Base-by-base conservation (phyloP, 805 yeast genomes). In the Priceomyces haplophilus region DNA sequence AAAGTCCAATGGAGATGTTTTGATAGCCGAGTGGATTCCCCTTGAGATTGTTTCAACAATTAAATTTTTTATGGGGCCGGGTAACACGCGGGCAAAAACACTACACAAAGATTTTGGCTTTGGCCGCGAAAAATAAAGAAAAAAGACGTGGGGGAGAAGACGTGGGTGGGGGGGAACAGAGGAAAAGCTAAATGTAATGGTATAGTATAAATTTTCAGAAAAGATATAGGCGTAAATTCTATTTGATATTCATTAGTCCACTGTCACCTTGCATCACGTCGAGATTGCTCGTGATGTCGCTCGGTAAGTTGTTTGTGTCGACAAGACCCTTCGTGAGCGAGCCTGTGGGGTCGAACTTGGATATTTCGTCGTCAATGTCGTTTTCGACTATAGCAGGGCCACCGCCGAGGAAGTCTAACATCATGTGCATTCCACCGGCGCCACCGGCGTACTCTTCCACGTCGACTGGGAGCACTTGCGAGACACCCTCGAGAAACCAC, bases 401-500 rank as follows among this genome's bases (percentile, higher is more conserved):
- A 10, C 93, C 93, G 16, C 93, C 95, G 15, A 85, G 69, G 67
- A 85, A 85, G 61, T 85, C 93, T 62, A 85, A 67, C 95, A 85
- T 85, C 95, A 85, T 85, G 58, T 85, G 89, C 88, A 84, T 84
- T 48, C 93, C 93, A 41, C 95, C 93, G 42, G 79, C 72, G 34
- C 95, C 87, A 32, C 96, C 95, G 11, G 90, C 82, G 56, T 87
- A 85, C 54, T 85, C 88, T 53, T 90, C 97, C 42, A 88, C 95
- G 61, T 89, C 96, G 8, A 83, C 95, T 0, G 97, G 97, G 37
- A 90, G 71, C 0, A 89, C 95, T 42, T 82, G 80, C 4, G 93
- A 79, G 2, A 88, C 93, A 3, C 97, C 97, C 62, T 90, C 96
- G 49, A 90, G 70, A 53, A 90, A 89, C 97, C 97, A 90, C 13